Evolutionary conservation across 1,284 basidiomycete species (phyloP).

Genomic region (Dichomitus squalens): DNA sequence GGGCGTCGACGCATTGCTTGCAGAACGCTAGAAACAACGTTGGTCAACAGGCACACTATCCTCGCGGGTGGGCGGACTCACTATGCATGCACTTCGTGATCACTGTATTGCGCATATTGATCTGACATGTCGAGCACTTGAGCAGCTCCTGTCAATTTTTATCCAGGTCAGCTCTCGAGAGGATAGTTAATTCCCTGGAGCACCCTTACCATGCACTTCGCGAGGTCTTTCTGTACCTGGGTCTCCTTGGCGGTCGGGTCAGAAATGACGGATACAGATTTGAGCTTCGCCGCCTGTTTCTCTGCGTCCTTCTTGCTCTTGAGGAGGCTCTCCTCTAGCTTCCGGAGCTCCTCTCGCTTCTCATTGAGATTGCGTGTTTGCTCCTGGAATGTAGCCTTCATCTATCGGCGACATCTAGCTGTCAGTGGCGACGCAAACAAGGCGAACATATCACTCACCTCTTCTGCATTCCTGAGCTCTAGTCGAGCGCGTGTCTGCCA

Average conservation of each 20-base stretch:
- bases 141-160: constrained; percentile 65
- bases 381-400: constrained; percentile 28
- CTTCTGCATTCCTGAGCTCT: constrained; percentile 39
- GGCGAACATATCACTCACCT: constrained; percentile 24
- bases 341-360: constrained; percentile 26
- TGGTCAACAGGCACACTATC: neutral
- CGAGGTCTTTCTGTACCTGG: constrained; percentile 48
- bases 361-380: constrained; percentile 19
- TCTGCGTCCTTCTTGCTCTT: constrained; percentile 56
- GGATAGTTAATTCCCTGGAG: neutral
- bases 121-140: constrained; percentile 90
- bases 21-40: constrained; percentile 74
- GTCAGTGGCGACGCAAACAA: too few species aligned
- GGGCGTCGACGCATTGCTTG: constrained; percentile 83
- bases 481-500: constrained; percentile 38
- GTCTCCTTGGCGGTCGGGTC: constrained; percentile 41
- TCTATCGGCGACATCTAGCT: constrained; percentile 15
- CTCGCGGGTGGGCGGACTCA: constrained; percentile 43
- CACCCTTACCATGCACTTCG: constrained; percentile 66
- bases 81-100: constrained; percentile 96
- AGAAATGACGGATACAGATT: constrained; percentile 36
- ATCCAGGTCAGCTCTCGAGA: neutral
- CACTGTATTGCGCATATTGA: constrained; percentile 83
- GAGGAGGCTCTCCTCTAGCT: constrained; percentile 36
- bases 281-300: constrained; percentile 47